Conservation (phyloP, 352 stramenopile species). For the Phytopythium helicoides region DNA sequence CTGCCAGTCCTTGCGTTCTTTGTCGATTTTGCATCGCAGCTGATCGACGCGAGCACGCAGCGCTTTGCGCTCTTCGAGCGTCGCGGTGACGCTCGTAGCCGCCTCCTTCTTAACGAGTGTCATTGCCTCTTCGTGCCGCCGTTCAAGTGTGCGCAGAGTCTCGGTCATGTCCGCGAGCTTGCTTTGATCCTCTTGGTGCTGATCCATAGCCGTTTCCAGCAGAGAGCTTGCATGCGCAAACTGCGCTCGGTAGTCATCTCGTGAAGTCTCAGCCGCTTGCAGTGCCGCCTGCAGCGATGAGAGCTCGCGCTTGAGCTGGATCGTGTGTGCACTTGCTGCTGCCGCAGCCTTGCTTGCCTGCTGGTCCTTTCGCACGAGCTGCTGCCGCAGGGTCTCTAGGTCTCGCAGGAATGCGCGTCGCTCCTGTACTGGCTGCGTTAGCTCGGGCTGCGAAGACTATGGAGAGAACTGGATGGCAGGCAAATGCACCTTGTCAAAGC, state of each 20-base stretch:
- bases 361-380: constrained; percentile 79
- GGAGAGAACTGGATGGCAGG: neutral
- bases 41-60: constrained; percentile 62
- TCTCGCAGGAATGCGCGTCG: constrained; percentile 61
- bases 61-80: constrained; percentile 70
- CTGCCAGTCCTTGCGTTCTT: constrained; percentile 69
- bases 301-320: constrained; percentile 83
- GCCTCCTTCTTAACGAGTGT: constrained; percentile 56
- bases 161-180: constrained; percentile 47
- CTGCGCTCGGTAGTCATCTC: constrained; percentile 42
- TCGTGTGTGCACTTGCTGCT: constrained; percentile 52
- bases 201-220: constrained; percentile 68
- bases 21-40: constrained; percentile 60
- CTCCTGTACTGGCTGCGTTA: constrained; percentile 42
- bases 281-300: constrained; percentile 47
- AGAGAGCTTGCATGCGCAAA: constrained; percentile 70
- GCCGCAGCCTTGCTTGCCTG: constrained; percentile 37
- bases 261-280: constrained; percentile 39
- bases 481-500: constrained; percentile 60
- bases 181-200: constrained; percentile 65
- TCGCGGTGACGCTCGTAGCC: constrained; percentile 44
- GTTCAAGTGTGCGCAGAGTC: constrained; percentile 54
- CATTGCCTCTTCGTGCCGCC: constrained; percentile 62
- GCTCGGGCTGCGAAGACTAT: constrained; percentile 1
- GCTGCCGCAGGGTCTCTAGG: constrained; percentile 68